phyloP scores from a whole-genome alignment of 441 rosid genomes.

The Gossypium davidsonii region DNA sequence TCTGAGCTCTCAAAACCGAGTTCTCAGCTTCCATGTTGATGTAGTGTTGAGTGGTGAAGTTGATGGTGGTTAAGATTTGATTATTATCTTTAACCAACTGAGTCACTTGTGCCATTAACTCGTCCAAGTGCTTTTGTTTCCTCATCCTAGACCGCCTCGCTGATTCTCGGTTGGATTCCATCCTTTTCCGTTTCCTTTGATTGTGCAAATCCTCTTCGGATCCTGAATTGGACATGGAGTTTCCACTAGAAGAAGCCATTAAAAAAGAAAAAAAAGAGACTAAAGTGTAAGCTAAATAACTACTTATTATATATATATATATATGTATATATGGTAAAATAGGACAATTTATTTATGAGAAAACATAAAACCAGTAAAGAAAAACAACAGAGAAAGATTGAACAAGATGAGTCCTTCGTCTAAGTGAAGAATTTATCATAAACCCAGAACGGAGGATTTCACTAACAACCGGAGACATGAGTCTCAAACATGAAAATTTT shows the following conservation, averaged over 20 bases:
- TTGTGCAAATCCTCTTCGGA: constrained; percentile 32
- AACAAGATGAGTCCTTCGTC: constrained; percentile 51
- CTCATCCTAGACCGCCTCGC: constrained; percentile 43
- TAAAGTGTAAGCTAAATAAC: no score
- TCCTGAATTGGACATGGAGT: constrained; percentile 27
- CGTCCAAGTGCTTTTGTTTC: constrained; percentile 39
- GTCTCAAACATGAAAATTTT: constrained; percentile 24
- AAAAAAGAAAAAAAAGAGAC: neutral
- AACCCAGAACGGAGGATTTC: constrained; percentile 49
- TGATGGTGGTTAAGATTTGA: constrained; percentile 35
- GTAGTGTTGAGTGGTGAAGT: constrained; percentile 28
- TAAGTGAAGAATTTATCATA: constrained; percentile 40
- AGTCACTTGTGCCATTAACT: constrained; percentile 23
- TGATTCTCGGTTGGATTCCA: constrained; percentile 45
- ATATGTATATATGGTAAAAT: neutral
- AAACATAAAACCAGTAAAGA: constrained; percentile 52
- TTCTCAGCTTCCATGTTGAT: constrained; percentile 33
- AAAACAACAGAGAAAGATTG: constrained; percentile 53
- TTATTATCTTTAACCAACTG: constrained; percentile 28
- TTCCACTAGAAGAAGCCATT: constrained; percentile 38
- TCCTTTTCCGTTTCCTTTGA: constrained; percentile 39
- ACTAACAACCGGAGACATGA: constrained; percentile 45
- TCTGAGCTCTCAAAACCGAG: constrained; percentile 34
- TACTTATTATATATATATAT: no score
- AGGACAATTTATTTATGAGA: constrained; percentile 21